phyloP scores from a whole-genome alignment of 345 rosid genomes.

The Tarenaya hassleriana region DNA sequence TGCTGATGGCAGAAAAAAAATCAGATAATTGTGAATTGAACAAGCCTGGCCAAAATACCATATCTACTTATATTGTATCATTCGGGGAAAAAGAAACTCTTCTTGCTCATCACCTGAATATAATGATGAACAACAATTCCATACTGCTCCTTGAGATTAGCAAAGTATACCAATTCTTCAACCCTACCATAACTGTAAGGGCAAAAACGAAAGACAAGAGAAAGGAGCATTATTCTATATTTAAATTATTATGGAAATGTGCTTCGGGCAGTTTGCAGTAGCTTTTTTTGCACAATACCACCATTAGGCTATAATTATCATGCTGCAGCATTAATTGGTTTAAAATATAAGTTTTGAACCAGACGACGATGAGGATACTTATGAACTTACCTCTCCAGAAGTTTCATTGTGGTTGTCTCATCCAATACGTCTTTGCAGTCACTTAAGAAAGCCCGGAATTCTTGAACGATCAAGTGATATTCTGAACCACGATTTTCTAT shows the following conservation, averaged over 20 bases:
- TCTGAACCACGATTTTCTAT: slow-evolving; percentile 71
- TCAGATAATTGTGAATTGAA: slow-evolving; percentile 15
- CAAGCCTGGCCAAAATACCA: slow-evolving; percentile 10
- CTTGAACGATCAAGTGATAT: slow-evolving; percentile 72
- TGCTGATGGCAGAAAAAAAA: slow-evolving; percentile 45
- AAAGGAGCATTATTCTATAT: slow-evolving; percentile 3
- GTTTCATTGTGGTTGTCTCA: slow-evolving; percentile 97
- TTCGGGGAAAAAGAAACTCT: slow-evolving; percentile 13
- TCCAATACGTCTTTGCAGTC: slow-evolving; percentile 95
- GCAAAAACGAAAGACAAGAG: slow-evolving; percentile 22
- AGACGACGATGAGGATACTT: slow-evolving; percentile 3
- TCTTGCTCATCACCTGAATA: slow-evolving; percentile 59
- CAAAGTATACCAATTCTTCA: slow-evolving; percentile 94
- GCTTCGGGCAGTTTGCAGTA: slow-evolving; percentile 8
- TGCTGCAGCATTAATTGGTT: slow-evolving; percentile 1
- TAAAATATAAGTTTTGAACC: slow-evolving; percentile 1
- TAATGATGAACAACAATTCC: slow-evolving; percentile 87
- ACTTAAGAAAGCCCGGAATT: slow-evolving; percentile 90
- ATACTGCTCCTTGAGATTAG: slow-evolving; percentile 85
- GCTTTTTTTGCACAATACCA: slow-evolving; percentile 14
- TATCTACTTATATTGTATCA: slow-evolving; percentile 16
- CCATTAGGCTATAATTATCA: slow-evolving; percentile 1
- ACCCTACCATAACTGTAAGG: slow-evolving; percentile 87
- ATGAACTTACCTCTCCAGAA: slow-evolving; percentile 71
- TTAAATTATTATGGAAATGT: slow-evolving; percentile 12